These are phyloP conservation scores for Chiua virens DNA, from an alignment of 768 basidiomycete genomes.

Conservation along the genomic window DNA sequence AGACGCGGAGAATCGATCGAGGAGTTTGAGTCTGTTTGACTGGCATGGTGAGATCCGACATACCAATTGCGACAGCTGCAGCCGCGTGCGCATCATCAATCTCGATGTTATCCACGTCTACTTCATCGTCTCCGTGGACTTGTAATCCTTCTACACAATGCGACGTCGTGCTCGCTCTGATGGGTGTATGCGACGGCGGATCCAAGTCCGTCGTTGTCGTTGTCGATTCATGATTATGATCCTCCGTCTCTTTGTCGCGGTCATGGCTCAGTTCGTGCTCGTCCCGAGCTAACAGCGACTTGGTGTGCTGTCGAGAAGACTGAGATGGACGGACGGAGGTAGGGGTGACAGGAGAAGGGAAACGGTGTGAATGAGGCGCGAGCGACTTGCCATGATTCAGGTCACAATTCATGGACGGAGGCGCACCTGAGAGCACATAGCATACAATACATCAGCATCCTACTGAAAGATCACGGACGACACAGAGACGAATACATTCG, in stretches of 20 bases:
- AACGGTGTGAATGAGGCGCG: constrained; percentile 4
- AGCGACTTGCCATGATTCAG: constrained; percentile 2
- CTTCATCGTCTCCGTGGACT: too few relatives aligned
- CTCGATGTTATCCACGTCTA: too few relatives aligned
- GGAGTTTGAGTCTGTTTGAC: constrained; percentile 17
- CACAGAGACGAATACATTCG: not conserved
- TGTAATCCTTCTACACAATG: too few relatives aligned
- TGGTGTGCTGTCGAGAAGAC: not conserved
- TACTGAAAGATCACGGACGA: not conserved
- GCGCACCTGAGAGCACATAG: too few relatives aligned
- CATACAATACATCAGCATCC: constrained; percentile 12
- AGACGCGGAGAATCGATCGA: constrained; percentile 9
- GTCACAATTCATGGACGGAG: constrained; percentile 13
- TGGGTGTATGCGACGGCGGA: too few relatives aligned
- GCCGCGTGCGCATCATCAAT: too few relatives aligned
- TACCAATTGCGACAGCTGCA: too few relatives aligned
- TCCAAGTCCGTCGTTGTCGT: constrained; percentile 28
- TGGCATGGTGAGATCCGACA: constrained; percentile 16
- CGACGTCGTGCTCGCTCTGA: too few relatives aligned
- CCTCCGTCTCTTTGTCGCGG: constrained; percentile 22
- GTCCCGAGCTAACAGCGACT: too few relatives aligned
- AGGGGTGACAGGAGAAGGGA: constrained; percentile 1
- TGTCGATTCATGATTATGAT: constrained; percentile 26
- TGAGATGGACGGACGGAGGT: not conserved
- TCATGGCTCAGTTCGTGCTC: too few relatives aligned